These are phyloP conservation scores for Medicago ruthenica DNA, from an alignment of 306 rosid species.

Conservation along the genomic window DNA sequence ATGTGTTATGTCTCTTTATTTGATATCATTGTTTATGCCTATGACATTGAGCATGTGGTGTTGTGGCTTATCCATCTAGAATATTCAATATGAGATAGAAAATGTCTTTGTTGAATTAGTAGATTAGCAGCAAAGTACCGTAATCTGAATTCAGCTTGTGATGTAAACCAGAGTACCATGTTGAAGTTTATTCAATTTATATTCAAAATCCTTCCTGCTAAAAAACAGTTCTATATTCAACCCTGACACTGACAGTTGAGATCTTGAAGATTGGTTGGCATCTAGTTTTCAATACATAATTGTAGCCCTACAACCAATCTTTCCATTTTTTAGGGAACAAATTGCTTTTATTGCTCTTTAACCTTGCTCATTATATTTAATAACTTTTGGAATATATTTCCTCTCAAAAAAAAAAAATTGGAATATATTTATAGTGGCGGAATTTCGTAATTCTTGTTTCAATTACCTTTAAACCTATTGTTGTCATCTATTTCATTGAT, in stretches of 20 bases:
- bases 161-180: constrained; percentile 2
- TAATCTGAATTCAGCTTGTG: constrained; percentile 17
- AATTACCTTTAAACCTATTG: background rate
- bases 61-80: constrained; percentile 24
- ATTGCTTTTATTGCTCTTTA: constrained; percentile 56
- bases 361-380: constrained; percentile 60
- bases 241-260: constrained; percentile 12
- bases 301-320: background rate
- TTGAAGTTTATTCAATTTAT: background rate
- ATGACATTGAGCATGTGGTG: background rate
- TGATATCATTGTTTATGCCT: background rate
- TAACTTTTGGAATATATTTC: constrained; percentile 19
- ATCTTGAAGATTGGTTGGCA: constrained; percentile 4
- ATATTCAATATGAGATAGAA: constrained; percentile 5
- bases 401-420: background rate
- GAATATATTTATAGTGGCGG: constrained; percentile 24
- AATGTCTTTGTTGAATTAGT: constrained; percentile 20
- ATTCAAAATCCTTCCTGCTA: constrained; percentile 17
- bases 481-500: background rate
- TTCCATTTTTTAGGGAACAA: background rate
- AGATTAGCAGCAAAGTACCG: background rate
- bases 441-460: background rate
- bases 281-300: constrained; percentile 2
- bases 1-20: constrained; percentile 1
- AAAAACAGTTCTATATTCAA: constrained; percentile 1